Conservation (phyloP, 2,329 filamentous ascomycete genomes). For the Aspergillus tubingensis region DNA sequence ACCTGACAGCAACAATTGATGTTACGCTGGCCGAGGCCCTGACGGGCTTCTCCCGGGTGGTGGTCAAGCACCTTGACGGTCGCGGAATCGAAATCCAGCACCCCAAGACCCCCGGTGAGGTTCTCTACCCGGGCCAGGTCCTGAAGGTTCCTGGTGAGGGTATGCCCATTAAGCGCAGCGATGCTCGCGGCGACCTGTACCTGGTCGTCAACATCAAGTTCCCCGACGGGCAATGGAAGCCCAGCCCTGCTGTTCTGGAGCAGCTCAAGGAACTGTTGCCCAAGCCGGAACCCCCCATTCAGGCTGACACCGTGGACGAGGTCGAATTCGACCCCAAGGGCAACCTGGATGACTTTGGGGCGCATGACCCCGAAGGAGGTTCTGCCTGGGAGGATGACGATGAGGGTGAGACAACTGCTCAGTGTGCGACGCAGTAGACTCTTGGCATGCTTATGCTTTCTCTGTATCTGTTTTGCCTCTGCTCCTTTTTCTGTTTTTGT, state of each 20-base stretch:
- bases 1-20: conserved; percentile 78
- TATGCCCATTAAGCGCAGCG: conserved; percentile 89
- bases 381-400: conserved; percentile 53
- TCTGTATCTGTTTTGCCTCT: conserved; percentile 11
- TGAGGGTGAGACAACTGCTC: conserved; percentile 44
- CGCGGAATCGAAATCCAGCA: conserved; percentile 82
- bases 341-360: conserved; percentile 70
- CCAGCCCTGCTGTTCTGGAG: conserved; percentile 69
- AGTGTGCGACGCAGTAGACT: conserved; percentile 52
- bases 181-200: conserved; percentile 83
- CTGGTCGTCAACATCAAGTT: conserved; percentile 84
- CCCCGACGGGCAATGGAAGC: conserved; percentile 81
- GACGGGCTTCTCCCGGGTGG: conserved; percentile 84
- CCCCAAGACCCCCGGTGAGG: conserved; percentile 72
- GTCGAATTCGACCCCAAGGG: conserved; percentile 83
- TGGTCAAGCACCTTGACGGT: conserved; percentile 89
- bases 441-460: conserved; percentile 2
- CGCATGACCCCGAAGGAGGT: conserved; percentile 45
- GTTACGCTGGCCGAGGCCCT: conserved; percentile 82
- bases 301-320: conserved; percentile 77
- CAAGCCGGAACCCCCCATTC: conserved; percentile 59
- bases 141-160: conserved; percentile 87
- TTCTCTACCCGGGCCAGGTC: conserved; percentile 79
- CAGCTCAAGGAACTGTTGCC: conserved; percentile 76
- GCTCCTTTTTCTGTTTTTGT: background rate